These are phyloP conservation scores for Aspergillus luchuensis DNA, from an alignment of 2,329 filamentous ascomycete species.

Conservation along the genomic window DNA sequence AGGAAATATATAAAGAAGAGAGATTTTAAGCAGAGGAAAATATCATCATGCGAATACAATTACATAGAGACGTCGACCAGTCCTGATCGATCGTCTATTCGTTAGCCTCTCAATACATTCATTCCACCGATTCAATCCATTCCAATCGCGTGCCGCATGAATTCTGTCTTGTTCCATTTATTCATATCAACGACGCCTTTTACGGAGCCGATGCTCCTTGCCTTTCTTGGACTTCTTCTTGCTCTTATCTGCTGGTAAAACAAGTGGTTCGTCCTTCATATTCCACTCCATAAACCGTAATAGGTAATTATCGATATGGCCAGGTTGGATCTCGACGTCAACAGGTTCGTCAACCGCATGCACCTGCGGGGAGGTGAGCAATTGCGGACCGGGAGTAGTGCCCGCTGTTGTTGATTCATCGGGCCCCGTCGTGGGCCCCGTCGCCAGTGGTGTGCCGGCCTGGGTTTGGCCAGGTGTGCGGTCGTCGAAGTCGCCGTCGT, in stretches of 20 bases:
- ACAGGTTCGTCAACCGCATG: slow-evolving; percentile 28
- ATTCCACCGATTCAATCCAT: neutral
- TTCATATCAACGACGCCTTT: slow-evolving; percentile 34
- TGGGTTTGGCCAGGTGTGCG: slow-evolving; percentile 45
- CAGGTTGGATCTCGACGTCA: slow-evolving; percentile 52
- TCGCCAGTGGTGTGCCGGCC: slow-evolving; percentile 38
- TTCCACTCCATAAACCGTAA: slow-evolving; percentile 67
- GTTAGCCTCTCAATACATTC: neutral
- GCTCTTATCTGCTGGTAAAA: slow-evolving; percentile 50
- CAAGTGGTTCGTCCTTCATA: slow-evolving; percentile 51
- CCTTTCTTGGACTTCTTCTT: slow-evolving; percentile 53
- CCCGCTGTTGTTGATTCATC: slow-evolving; percentile 27
- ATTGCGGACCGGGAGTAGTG: slow-evolving; percentile 13
- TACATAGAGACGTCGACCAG: neutral
- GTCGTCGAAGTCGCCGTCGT: slow-evolving; percentile 84
- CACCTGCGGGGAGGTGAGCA: slow-evolving; percentile 20
- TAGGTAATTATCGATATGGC: slow-evolving; percentile 75
- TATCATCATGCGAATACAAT: neutral
- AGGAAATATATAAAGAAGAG: no score
- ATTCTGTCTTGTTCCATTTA: neutral
- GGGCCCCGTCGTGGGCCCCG: slow-evolving; percentile 39
- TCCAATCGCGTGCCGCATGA: no score
- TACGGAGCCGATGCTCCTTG: slow-evolving; percentile 49
- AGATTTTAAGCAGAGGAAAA: neutral
- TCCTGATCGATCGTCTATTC: neutral